Evolutionary conservation across 2,329 filamentous ascomycete species (phyloP).

Genomic region (Clarireedia hainanense): DNA sequence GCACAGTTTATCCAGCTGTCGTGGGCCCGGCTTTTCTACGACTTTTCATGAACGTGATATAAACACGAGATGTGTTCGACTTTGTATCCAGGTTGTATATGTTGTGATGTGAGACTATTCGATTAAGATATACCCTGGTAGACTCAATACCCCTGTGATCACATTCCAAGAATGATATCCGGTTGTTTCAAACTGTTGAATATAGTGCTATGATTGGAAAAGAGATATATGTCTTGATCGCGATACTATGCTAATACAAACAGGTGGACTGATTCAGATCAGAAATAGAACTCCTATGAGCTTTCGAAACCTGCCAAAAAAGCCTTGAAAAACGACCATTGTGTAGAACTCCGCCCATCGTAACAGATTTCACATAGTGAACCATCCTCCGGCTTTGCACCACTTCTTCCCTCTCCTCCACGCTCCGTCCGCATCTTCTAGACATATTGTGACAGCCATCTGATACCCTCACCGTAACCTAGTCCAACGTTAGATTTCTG

Average conservation of each 20-base stretch:
- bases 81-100: too few species aligned
- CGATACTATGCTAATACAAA: conserved; percentile 28
- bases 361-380: conserved; percentile 21
- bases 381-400: conserved; percentile 7
- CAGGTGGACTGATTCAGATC: conserved; percentile 19
- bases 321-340: conserved; percentile 26
- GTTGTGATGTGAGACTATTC: too few species aligned
- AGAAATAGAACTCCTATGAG: conserved; percentile 18
- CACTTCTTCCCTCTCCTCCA: neutral
- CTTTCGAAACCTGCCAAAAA: conserved; percentile 16
- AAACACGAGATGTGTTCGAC: too few species aligned
- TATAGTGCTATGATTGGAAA: neutral
- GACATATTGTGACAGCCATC: conserved; percentile 90
- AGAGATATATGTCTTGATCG: conserved; percentile 24
- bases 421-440: conserved; percentile 37
- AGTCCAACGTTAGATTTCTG: conserved; percentile 7
- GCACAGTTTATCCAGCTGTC: too few species aligned
- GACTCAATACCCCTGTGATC: neutral
- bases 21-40: too few species aligned
- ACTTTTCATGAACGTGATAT: too few species aligned
- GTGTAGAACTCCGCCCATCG: conserved; percentile 29
- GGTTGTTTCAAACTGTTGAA: neutral
- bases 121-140: too few species aligned
- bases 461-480: conserved; percentile 83
- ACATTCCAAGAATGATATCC: neutral